Conservation (phyloP, 202 grass and related monocot genomes). For the Schoenoplectus triqueter region DNA sequence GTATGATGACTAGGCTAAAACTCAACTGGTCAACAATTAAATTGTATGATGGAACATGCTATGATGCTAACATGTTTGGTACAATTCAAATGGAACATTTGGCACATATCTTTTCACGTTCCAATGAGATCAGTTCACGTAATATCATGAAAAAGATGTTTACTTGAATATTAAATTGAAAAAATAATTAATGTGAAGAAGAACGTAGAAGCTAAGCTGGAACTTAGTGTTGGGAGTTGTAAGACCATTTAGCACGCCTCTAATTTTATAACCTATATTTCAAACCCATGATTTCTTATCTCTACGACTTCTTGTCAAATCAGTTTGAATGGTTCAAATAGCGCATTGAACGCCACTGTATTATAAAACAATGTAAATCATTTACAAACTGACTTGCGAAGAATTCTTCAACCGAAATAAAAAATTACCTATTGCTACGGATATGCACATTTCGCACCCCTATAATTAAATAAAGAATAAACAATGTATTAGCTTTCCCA, state of each 20-base stretch:
- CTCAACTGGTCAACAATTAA: background rate
- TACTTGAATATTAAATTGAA: background rate
- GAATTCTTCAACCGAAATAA: background rate
- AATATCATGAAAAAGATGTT: conserved; percentile 12
- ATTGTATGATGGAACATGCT: conserved; percentile 20
- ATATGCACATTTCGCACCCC: conserved; percentile 21
- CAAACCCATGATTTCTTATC: background rate
- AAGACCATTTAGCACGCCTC: background rate
- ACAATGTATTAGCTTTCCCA: conserved; percentile 6
- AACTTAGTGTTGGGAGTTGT: conserved; percentile 8
- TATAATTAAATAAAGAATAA: conserved; percentile 45
- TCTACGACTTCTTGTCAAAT: background rate
- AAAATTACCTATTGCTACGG: conserved; percentile 34
- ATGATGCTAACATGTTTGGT: conserved; percentile 4
- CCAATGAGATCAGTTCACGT: background rate
- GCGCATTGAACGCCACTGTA: background rate
- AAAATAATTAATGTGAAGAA: conserved; percentile 18
- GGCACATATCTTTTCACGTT: background rate
- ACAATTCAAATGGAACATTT: background rate
- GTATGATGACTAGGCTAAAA: background rate
- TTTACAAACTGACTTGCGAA: conserved; percentile 24
- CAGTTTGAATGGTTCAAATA: conserved; percentile 6
- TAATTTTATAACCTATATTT: conserved; percentile 16
- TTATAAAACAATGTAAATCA: background rate
- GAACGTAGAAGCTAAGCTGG: conserved; percentile 32